These are phyloP conservation scores for Nakataea oryzae DNA, from an alignment of 2,329 filamentous ascomycete species.

Conservation along the genomic window DNA sequence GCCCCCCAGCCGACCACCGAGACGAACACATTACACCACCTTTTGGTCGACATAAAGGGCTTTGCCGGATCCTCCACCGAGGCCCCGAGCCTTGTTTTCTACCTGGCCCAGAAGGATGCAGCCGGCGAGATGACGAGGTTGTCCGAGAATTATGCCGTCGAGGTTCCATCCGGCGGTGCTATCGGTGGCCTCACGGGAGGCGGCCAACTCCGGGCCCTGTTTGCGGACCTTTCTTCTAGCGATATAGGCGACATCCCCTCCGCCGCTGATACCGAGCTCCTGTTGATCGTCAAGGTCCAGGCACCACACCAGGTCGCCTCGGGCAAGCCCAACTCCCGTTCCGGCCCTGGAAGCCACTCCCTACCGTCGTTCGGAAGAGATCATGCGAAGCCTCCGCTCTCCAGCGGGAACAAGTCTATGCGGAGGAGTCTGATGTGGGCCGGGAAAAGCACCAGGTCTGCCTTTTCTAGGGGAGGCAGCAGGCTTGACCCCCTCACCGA, in stretches of 20 bases:
- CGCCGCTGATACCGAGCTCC: slow-evolving; percentile 58
- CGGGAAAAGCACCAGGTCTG: slow-evolving; percentile 42
- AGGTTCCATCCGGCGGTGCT: slow-evolving; percentile 64
- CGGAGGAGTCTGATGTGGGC: slow-evolving; percentile 63
- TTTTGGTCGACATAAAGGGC: slow-evolving; percentile 74
- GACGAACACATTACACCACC: slow-evolving; percentile 64
- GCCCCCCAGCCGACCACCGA: slow-evolving; percentile 61
- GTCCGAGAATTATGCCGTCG: slow-evolving; percentile 74
- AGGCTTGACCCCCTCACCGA: slow-evolving; percentile 50
- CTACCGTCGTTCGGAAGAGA: slow-evolving; percentile 29
- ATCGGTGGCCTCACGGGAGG: slow-evolving; percentile 55
- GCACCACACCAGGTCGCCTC: slow-evolving; percentile 37
- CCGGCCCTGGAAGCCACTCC: slow-evolving; percentile 32
- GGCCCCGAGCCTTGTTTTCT: slow-evolving; percentile 64
- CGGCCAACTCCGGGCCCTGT: slow-evolving; percentile 70
- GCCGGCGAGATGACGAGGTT: slow-evolving; percentile 55
- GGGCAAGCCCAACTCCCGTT: slow-evolving; percentile 39
- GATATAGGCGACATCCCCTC: slow-evolving; percentile 56
- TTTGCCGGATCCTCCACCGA: slow-evolving; percentile 70
- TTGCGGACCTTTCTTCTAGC: slow-evolving; percentile 71
- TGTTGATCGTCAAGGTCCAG: slow-evolving; percentile 73
- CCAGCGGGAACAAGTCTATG: slow-evolving; percentile 40
- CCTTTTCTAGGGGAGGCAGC: slow-evolving; percentile 40
- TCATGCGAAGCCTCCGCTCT: slow-evolving; percentile 33
- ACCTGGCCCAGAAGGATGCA: slow-evolving; percentile 62